These are phyloP conservation scores for Histomonas meleagridis DNA, from an alignment of 208 protist species.

Conservation along the genomic window DNA sequence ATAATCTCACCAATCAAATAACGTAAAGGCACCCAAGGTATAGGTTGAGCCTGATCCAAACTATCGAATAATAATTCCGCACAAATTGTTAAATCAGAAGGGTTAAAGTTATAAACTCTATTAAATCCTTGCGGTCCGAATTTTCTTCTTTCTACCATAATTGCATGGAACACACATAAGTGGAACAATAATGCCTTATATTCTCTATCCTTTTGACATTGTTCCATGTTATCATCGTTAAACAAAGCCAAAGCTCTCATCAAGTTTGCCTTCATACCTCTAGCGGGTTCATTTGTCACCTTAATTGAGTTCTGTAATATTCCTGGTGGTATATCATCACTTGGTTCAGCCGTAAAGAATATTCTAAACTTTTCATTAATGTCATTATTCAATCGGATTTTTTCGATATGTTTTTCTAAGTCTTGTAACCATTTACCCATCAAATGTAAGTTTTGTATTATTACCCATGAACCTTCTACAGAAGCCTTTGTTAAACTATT, in stretches of 20 bases:
- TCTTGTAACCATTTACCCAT: slow-evolving; percentile 79
- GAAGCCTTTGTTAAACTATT: slow-evolving; percentile 64
- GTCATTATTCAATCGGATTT: slow-evolving; percentile 42
- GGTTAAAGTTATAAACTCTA: slow-evolving; percentile 85
- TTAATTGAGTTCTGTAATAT: slow-evolving; percentile 92
- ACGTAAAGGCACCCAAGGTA: slow-evolving; percentile 89
- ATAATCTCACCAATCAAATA: slow-evolving; percentile 98
- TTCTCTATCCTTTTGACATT: slow-evolving; percentile 78
- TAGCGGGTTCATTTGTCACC: slow-evolving; percentile 90
- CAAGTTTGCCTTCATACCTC: slow-evolving; percentile 85
- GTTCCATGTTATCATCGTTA: slow-evolving; percentile 79
- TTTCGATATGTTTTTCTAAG: slow-evolving; percentile 77
- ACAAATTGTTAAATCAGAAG: slow-evolving; percentile 85
- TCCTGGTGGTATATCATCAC: slow-evolving; percentile 70
- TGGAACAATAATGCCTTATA: slow-evolving; percentile 88
- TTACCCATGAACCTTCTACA: slow-evolving; percentile 68
- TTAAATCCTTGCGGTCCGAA: slow-evolving; percentile 91
- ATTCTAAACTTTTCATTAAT: slow-evolving; percentile 77
- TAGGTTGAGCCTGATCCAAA: slow-evolving; percentile 65
- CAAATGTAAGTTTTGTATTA: slow-evolving; percentile 94
- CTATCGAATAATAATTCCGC: slow-evolving; percentile 84
- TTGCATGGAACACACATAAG: slow-evolving; percentile 91
- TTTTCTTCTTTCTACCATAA: slow-evolving; percentile 89
- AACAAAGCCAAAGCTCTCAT: slow-evolving; percentile 82
- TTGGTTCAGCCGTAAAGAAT: slow-evolving; percentile 82